A percentile compares a stretch with the other conserved stretches of the same genome.
Conservation (phyloP, 169 alveolate species). For the Plasmodium reichenowi region DNA sequence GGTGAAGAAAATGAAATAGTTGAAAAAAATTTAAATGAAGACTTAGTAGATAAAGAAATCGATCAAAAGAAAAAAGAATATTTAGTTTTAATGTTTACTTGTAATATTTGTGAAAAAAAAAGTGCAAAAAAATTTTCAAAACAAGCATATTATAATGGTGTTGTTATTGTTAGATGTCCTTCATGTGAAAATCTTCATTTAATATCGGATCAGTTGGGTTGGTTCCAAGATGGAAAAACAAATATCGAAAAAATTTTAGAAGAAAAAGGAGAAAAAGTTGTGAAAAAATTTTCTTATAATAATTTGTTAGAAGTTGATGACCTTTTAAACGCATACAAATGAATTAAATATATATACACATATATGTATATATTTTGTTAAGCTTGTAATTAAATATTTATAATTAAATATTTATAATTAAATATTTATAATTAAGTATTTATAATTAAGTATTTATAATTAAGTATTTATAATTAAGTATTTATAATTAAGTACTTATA, state of each 20-base stretch:
- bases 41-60: constrained; percentile 4
- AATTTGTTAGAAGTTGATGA: constrained; percentile 60
- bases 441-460: no score
- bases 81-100: constrained; percentile 78
- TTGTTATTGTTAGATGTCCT: constrained; percentile 83
- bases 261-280: constrained; percentile 78
- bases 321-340: constrained; percentile 58
- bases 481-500: no score
- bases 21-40: constrained; percentile 1
- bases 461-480: no score
- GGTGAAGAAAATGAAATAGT: not conserved
- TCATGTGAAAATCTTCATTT: constrained; percentile 82
- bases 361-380: no score
- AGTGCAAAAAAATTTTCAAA: constrained; percentile 84
- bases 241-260: constrained; percentile 81
- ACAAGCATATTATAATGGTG: constrained; percentile 83
- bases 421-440: no score
- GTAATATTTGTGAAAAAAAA: constrained; percentile 80
- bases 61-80: constrained; percentile 18
- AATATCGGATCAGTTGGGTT: constrained; percentile 85
- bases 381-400: no score
- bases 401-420: no score
- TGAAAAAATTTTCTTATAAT: constrained; percentile 69
- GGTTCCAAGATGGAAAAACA: constrained; percentile 84
- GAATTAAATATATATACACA: constrained; percentile 1